Evolutionary conservation across 495 filamentous ascomycete genomes (phyloP).

Genomic region (Hypoxylon cercidicola): DNA sequence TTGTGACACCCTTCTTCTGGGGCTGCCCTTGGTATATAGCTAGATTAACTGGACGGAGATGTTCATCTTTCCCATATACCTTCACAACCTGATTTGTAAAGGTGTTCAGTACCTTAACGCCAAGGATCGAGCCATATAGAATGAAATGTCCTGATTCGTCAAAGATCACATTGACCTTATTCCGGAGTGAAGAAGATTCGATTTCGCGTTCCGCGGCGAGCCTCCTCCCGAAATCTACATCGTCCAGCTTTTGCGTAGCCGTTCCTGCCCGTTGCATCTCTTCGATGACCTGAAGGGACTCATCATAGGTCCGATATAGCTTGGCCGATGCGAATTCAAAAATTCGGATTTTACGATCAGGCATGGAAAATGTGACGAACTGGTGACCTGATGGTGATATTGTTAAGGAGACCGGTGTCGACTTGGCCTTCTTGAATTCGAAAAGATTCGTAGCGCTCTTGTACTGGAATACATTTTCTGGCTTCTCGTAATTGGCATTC

Average conservation of each 20-base stretch:
- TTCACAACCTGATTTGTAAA: conserved; percentile 91
- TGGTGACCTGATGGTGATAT: conserved; percentile 85
- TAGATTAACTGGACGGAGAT: conserved; percentile 82
- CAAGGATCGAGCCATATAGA: conserved; percentile 89
- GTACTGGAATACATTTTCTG: conserved; percentile 87
- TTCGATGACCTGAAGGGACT: conserved; percentile 83
- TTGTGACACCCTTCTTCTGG: conserved; percentile 88
- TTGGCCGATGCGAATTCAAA: conserved; percentile 93
- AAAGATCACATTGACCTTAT: conserved; percentile 86
- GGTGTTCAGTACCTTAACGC: conserved; percentile 93
- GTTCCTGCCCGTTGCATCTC: conserved; percentile 96
- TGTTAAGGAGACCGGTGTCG: conserved; percentile 82
- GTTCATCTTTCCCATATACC: conserved; percentile 87
- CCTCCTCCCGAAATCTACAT: conserved; percentile 90
- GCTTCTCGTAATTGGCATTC: conserved; percentile 83
- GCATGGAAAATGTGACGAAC: conserved; percentile 91
- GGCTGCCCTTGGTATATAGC: conserved; percentile 96
- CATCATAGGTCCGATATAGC: conserved; percentile 91
- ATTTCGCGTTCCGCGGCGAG: conserved; percentile 89
- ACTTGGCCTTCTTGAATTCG: conserved; percentile 96
- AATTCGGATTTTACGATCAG: conserved; percentile 89
- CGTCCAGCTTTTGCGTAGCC: conserved; percentile 77
- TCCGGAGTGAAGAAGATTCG: conserved; percentile 69
- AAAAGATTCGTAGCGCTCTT: conserved; percentile 95
- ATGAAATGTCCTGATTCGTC: conserved; percentile 97